Evolutionary conservation across 345 rosid species (phyloP).

Genomic region (Triadica sebifera): DNA sequence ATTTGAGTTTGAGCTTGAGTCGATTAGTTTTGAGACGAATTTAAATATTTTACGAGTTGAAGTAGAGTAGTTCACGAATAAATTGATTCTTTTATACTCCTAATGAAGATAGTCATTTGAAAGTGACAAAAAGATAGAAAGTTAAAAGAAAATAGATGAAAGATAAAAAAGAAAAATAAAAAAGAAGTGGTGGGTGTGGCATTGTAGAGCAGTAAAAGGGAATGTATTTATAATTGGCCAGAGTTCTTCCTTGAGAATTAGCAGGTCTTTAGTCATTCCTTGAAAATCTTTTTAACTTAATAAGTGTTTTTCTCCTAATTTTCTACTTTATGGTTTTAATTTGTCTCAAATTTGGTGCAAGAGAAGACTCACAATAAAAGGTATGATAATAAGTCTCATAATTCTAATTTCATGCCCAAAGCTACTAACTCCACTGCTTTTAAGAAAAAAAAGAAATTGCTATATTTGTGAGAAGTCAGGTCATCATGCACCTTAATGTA

Average conservation of each 20-base stretch:
- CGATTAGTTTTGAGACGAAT: too few relatives aligned
- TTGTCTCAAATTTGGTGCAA: too few relatives aligned
- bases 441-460: not conserved
- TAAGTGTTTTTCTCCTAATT: not conserved
- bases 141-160: not conserved
- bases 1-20: too few relatives aligned
- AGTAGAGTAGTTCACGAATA: too few relatives aligned
- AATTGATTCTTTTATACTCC: too few relatives aligned
- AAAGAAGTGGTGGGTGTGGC: too few relatives aligned
- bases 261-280: constrained; percentile 38
- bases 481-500: not conserved
- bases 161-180: too few relatives aligned
- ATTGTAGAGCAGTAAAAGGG: not conserved
- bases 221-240: constrained; percentile 46
- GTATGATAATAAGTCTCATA: too few relatives aligned
- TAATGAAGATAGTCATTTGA: too few relatives aligned
- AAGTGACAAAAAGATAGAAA: too few relatives aligned
- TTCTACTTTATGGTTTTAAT: constrained; percentile 1
- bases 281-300: constrained; percentile 27
- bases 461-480: not conserved
- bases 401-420: not conserved
- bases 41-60: too few relatives aligned
- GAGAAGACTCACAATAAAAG: too few relatives aligned
- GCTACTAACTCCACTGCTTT: not conserved
- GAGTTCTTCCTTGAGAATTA: constrained; percentile 55